These are phyloP conservation scores for Pythium monospermum DNA, from an alignment of 352 stramenopile genomes.

Conservation along the genomic window DNA sequence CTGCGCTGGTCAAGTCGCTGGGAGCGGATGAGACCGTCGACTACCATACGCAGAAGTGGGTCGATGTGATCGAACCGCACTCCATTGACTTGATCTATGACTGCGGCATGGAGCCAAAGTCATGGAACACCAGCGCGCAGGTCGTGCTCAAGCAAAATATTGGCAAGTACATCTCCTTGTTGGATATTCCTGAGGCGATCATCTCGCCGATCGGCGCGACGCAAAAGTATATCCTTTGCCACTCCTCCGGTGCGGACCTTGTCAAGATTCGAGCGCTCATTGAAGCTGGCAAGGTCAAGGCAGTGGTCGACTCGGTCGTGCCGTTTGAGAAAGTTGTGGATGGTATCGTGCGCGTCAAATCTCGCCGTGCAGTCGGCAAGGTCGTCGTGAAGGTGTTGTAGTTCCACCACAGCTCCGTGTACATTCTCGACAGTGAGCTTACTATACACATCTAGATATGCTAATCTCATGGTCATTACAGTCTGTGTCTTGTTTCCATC, in stretches of 20 bases:
- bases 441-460: no score
- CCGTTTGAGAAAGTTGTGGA: constrained; percentile 43
- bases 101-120: constrained; percentile 23
- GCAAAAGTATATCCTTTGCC: constrained; percentile 9
- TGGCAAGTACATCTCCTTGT: constrained; percentile 35
- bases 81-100: constrained; percentile 25
- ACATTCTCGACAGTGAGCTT: no score
- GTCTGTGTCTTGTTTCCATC: no score
- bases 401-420: no score
- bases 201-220: constrained; percentile 50
- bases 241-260: constrained; percentile 27
- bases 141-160: constrained; percentile 29
- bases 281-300: constrained; percentile 32
- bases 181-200: constrained; percentile 28
- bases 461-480: no score
- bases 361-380: constrained; percentile 33
- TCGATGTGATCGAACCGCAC: constrained; percentile 21
- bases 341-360: constrained; percentile 41
- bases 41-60: constrained; percentile 40
- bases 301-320: constrained; percentile 36
- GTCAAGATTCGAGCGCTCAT: constrained; percentile 35
- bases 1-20: constrained; percentile 29
- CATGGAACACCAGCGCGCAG: constrained; percentile 34
- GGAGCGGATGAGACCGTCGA: constrained; percentile 40
- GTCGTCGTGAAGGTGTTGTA: constrained; percentile 22